Conservation (phyloP, 768 basidiomycete species). For the Leccinellum rugosiceps region DNA sequence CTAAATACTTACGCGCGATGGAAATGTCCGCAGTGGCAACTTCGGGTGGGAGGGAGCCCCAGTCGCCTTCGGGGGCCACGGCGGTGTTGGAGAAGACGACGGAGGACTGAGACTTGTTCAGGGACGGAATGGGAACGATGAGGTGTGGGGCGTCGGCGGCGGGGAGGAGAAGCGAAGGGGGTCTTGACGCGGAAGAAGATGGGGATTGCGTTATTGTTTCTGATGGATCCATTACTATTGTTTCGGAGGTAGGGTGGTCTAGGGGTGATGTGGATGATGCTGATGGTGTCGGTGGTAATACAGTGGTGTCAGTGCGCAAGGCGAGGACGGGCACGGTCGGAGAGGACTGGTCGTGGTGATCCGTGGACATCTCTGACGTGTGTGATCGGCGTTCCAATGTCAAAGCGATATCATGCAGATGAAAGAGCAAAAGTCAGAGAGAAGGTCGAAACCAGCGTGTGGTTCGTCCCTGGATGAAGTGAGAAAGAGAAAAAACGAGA, state of each 20-base stretch:
- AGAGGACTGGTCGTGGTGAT: constrained; percentile 21
- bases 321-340: constrained; percentile 13
- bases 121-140: constrained; percentile 37
- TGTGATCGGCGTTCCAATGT: constrained; percentile 7
- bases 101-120: constrained; percentile 39
- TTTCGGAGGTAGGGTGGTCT: constrained; percentile 24
- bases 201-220: constrained; percentile 13
- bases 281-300: constrained; percentile 21
- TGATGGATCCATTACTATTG: constrained; percentile 17
- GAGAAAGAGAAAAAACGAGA: constrained; percentile 6
- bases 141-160: constrained; percentile 26
- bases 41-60: constrained; percentile 47
- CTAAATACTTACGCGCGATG: constrained; percentile 50
- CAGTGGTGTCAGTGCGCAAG: constrained; percentile 19
- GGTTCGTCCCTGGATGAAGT: constrained; percentile 4
- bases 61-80: constrained; percentile 32
- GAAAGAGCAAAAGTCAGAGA: not conserved
- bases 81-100: constrained; percentile 46
- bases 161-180: constrained; percentile 16
- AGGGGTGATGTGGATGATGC: constrained; percentile 11
- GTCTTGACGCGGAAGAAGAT: constrained; percentile 16
- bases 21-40: constrained; percentile 54
- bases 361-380: constrained; percentile 25
- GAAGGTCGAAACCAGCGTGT: constrained; percentile 5
- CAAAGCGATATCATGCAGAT: constrained; percentile 20